Percentiles rank a stretch among this genome's conserved stretches.
phyloP scores from a whole-genome alignment of 768 basidiomycete species.

The Suillus variegatus region DNA sequence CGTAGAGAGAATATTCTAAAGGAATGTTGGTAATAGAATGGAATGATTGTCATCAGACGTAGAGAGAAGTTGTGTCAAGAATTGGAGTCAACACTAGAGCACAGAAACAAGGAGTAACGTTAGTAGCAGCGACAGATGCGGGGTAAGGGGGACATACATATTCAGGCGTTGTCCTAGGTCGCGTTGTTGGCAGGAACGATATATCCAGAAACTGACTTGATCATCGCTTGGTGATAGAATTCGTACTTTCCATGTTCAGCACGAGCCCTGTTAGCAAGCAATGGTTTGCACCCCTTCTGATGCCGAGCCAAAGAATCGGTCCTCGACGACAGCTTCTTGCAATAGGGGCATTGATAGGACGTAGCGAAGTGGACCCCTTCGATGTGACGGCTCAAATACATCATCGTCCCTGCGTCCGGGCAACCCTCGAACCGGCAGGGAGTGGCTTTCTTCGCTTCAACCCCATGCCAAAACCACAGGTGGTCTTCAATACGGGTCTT shows the following conservation, averaged over 20 bases:
- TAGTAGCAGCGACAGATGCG: neutral
- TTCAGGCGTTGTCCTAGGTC: too few relatives aligned
- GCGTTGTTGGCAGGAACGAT: neutral
- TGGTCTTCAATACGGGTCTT: neutral
- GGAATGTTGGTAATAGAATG: neutral
- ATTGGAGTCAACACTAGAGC: neutral
- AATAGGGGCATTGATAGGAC: neutral
- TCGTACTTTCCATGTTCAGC: neutral
- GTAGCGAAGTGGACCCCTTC: neutral
- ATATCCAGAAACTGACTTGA: neutral
- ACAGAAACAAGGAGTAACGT: neutral
- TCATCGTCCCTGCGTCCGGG: neutral
- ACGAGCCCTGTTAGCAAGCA: neutral
- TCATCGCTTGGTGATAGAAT: rapidly evolving
- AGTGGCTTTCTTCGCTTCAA: neutral
- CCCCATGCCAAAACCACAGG: neutral
- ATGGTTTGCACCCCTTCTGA: neutral
- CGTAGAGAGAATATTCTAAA: too few relatives aligned
- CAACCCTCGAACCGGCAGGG: neutral
- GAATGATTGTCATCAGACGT: neutral
- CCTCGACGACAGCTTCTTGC: neutral
- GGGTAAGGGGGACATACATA: neutral
- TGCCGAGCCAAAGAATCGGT: neutral
- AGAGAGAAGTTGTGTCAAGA: neutral
- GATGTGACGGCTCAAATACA: neutral